Conservation (phyloP, 2,329 filamentous ascomycete species). For the Trichoderma sp. region DNA sequence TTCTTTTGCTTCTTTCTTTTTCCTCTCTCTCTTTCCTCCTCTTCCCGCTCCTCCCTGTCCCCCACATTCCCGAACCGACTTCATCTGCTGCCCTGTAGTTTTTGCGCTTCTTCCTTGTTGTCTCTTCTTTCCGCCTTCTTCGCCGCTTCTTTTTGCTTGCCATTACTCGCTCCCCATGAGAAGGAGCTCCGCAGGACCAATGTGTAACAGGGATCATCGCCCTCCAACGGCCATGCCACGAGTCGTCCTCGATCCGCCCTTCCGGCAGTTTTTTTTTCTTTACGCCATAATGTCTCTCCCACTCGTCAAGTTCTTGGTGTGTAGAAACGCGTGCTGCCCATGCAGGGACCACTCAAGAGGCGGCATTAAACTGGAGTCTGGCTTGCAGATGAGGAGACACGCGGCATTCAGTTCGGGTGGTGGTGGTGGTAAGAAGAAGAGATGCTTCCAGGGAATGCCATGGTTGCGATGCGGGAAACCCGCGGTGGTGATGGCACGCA, state of each 20-base stretch:
- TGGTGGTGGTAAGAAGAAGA: neutral
- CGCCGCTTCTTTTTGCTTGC: neutral
- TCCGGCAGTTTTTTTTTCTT: slow-evolving; percentile 10
- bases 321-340: slow-evolving; percentile 18
- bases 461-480: too few relatives aligned
- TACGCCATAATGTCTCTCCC: slow-evolving; percentile 10
- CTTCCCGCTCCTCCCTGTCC: neutral
- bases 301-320: neutral
- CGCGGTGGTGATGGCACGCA: too few relatives aligned
- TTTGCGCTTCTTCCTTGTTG: neutral
- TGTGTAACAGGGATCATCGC: slow-evolving; percentile 13
- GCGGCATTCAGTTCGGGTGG: slow-evolving; percentile 19
- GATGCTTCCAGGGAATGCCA: neutral
- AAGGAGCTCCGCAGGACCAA: neutral
- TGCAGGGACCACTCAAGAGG: slow-evolving; percentile 21
- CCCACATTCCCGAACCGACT: too few relatives aligned
- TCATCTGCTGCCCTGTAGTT: neutral
- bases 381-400: slow-evolving; percentile 16
- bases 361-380: neutral
- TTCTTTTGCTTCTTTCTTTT: neutral
- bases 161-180: neutral
- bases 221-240: slow-evolving; percentile 14
- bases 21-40: neutral
- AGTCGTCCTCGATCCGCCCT: slow-evolving; percentile 21
- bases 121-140: neutral